phyloP scores from a whole-genome alignment of 2,329 filamentous ascomycete genomes.

The Phialophora expanda region DNA sequence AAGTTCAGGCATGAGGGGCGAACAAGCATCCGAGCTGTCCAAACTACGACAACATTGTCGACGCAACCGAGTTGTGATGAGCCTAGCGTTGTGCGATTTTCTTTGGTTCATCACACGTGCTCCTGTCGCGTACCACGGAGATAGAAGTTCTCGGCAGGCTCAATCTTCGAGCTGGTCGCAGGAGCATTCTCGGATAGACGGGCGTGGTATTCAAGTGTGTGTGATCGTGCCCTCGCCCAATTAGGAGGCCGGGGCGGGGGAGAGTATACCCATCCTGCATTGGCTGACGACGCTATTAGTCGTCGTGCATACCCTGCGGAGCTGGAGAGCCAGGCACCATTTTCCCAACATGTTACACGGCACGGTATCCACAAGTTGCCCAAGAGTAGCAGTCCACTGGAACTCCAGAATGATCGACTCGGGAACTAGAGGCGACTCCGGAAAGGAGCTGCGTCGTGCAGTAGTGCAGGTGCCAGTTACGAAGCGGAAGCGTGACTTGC shows the following conservation, averaged over 20 bases:
- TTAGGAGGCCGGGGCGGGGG: neutral
- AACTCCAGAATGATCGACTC: slow-evolving; percentile 17
- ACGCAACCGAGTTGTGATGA: too few species aligned
- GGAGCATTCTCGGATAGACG: neutral
- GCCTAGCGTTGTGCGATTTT: neutral
- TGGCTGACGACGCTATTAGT: neutral
- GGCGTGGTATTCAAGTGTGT: neutral
- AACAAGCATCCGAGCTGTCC: neutral
- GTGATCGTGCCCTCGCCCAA: neutral
- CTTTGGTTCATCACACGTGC: neutral
- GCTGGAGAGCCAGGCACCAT: neutral
- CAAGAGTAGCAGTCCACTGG: neutral
- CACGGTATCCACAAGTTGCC: slow-evolving; percentile 5
- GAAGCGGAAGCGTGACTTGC: neutral
- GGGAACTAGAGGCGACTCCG: slow-evolving; percentile 14
- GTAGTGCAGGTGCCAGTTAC: slow-evolving; percentile 7
- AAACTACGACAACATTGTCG: too few species aligned
- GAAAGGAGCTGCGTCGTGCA: slow-evolving; percentile 16
- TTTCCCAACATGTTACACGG: slow-evolving; percentile 2
- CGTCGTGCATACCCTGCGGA: slow-evolving; percentile 2
- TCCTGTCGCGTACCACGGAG: neutral
- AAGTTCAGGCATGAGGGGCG: neutral
- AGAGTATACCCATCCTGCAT: slow-evolving; percentile 9
- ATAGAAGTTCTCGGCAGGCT: neutral
- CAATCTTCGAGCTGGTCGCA: neutral